Evolutionary conservation across 371 early-diverging fungal species (phyloP).

Genomic region (Choanephora cucurbitarum): DNA sequence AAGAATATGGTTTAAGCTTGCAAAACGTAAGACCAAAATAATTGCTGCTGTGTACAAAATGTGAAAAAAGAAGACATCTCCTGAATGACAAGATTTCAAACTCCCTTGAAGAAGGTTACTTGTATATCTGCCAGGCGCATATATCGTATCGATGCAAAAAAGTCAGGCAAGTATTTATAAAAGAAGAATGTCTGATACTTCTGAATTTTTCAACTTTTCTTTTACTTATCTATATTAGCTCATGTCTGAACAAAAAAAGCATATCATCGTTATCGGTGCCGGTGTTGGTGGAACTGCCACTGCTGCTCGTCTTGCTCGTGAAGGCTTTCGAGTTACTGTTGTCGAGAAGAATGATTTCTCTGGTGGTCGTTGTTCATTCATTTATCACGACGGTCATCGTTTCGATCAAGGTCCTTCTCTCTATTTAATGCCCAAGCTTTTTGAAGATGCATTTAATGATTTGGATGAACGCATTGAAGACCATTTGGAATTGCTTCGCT

Average conservation of each 20-base stretch:
- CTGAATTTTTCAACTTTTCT: background rate
- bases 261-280: conserved; percentile 54
- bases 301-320: conserved; percentile 59
- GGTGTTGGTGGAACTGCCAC: conserved; percentile 64
- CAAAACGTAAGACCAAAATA: background rate
- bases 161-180: background rate
- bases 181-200: background rate
- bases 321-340: conserved; percentile 58
- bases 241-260: conserved; percentile 27
- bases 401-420: conserved; percentile 71
- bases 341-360: conserved; percentile 61
- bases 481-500: conserved; percentile 54
- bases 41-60: background rate
- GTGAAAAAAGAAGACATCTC: background rate
- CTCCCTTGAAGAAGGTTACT: background rate
- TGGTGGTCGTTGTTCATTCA: conserved; percentile 64
- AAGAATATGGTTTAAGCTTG: background rate
- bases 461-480: conserved; percentile 54
- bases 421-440: conserved; percentile 62
- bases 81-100: background rate
- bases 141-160: background rate
- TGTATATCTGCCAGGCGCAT: background rate
- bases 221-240: conserved; percentile 4
- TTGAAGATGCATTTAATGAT: conserved; percentile 59
- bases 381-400: conserved; percentile 52